Base-by-base conservation (phyloP, 2,329 filamentous ascomycete species). In the Didymella glomerata region DNA sequence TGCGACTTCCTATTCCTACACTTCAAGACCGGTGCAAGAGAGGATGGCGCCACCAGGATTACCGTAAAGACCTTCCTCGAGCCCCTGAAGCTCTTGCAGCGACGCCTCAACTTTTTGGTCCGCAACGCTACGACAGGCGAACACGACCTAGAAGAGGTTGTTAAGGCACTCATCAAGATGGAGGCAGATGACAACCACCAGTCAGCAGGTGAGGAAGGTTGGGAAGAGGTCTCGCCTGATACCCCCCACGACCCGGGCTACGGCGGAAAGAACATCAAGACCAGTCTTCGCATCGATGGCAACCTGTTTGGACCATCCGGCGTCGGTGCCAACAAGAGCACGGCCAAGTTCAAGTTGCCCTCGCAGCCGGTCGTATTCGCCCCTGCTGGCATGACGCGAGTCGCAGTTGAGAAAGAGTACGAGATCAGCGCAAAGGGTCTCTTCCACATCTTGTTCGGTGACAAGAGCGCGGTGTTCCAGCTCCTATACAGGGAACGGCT, bases 371-470 rank as follows among this genome's bases (percentile, higher is more conserved):
- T 97, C 2, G 81, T 90, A 11, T 97, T 94, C 74, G 89, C 92
- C 57, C 95, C 95, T 1, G 86, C 90, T 61, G 91, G 89, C 52
- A 93, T 96, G 86, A 86, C 89, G 51, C 84, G 86, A 64, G 85
- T 90, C 65, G 89, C 89, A 8, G 86, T 91, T 1, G 91, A 96
- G 75, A 87, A 91, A 61, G 86, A 92, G 65, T 97, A 96, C 75
- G 90, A 96, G 66, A 89, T 98, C 61, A 96, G 92, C 63, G 90
- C 95, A 46, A 98, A 99, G 77, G 92, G 92, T 0, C 88, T 97
- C 57, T 99, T 98, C 76, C 94, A 98, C 72, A 91, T 98, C 16
- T 85, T 99, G 50, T 99, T 98, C 77, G 95, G 95, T 36, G 95
- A 99, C 77, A 96, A 94, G 79, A 96, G 92, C 74, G 92, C 93